These are phyloP conservation scores for Pythium oligandrum DNA, from an alignment of 352 stramenopile genomes.

Conservation along the genomic window DNA sequence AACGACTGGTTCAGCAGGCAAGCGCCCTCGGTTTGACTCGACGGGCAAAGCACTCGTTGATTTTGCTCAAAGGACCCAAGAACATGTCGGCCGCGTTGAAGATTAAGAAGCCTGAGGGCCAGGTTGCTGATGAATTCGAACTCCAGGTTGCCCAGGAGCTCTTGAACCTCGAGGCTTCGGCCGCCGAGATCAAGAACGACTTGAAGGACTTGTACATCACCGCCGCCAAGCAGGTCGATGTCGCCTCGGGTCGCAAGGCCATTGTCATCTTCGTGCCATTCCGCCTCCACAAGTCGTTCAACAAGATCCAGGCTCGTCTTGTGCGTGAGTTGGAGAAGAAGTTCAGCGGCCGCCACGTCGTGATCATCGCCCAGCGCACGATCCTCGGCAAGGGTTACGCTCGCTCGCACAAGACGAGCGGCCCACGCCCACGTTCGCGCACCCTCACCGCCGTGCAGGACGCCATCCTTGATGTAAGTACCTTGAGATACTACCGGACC, in stretches of 20 bases:
- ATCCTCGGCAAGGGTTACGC: conserved; percentile 98
- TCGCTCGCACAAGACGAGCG: conserved; percentile 93
- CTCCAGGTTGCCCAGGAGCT: conserved; percentile 86
- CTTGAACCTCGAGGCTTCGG: conserved; percentile 89
- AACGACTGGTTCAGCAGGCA: not conserved
- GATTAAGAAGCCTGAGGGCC: conserved; percentile 85
- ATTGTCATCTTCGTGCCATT: conserved; percentile 99
- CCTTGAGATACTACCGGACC: conserved; percentile 4
- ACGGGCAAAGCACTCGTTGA: conserved; percentile 22
- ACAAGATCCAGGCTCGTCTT: conserved; percentile 98
- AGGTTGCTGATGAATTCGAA: conserved; percentile 85
- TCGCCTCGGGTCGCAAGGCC: conserved; percentile 93
- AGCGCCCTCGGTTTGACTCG: not conserved
- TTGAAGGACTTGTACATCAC: conserved; percentile 98
- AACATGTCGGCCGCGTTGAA: conserved; percentile 19
- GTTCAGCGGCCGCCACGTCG: conserved; percentile 97
- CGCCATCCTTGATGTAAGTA: conserved; percentile 96
- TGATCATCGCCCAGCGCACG: conserved; percentile 98
- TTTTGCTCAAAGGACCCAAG: conserved; percentile 40
- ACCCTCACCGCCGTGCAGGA: conserved; percentile 99
- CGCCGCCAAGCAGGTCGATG: conserved; percentile 98
- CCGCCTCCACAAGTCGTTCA: conserved; percentile 96
- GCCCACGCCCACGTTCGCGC: conserved; percentile 93
- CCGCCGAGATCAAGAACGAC: conserved; percentile 96
- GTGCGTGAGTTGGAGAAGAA: conserved; percentile 99